Evolutionary conservation across 164 flowering plant species (phyloP).

Genomic region (Stephania japonica): DNA sequence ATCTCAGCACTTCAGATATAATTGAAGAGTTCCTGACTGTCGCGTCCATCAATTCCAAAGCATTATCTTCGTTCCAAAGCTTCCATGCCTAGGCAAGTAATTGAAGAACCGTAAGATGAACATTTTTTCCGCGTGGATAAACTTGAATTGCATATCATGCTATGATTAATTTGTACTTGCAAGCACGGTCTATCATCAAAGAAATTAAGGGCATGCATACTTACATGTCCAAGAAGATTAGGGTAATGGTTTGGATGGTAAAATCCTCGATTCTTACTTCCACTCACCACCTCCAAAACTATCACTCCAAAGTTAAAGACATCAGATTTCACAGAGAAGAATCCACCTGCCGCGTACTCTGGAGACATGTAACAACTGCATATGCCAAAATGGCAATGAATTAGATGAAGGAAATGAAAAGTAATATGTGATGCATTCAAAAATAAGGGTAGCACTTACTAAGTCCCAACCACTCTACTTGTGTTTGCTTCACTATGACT

Average conservation of each 20-base stretch:
- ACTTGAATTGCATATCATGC: too few species aligned
- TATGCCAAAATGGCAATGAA: background rate
- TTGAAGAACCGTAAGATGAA: too few species aligned
- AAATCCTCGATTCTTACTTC: constrained; percentile 7
- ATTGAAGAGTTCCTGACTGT: too few species aligned
- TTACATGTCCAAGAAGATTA: constrained; percentile 15
- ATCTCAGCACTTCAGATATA: constrained; percentile 8
- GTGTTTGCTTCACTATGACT: constrained; percentile 10
- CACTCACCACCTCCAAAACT: constrained; percentile 9
- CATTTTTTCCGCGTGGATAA: too few species aligned
- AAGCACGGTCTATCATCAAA: too few species aligned
- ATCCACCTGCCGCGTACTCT: constrained; percentile 4
- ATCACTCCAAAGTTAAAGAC: constrained; percentile 15
- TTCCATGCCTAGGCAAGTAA: constrained; percentile 19
- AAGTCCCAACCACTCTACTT: constrained; percentile 9
- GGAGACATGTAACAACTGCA: constrained; percentile 15
- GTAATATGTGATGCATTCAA: background rate
- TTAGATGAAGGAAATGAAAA: background rate
- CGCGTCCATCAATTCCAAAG: constrained; percentile 6
- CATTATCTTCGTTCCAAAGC: constrained; percentile 17
- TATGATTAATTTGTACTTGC: too few species aligned
- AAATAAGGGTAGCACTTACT: constrained; percentile 4
- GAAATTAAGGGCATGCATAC: background rate
- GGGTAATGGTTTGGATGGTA: constrained; percentile 6
- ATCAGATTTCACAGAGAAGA: constrained; percentile 10